A percentile compares a stretch with the other conserved stretches of the same genome.
Evolutionary conservation across 768 basidiomycete species (phyloP).

Genomic region (Termitomyces sp.): DNA sequence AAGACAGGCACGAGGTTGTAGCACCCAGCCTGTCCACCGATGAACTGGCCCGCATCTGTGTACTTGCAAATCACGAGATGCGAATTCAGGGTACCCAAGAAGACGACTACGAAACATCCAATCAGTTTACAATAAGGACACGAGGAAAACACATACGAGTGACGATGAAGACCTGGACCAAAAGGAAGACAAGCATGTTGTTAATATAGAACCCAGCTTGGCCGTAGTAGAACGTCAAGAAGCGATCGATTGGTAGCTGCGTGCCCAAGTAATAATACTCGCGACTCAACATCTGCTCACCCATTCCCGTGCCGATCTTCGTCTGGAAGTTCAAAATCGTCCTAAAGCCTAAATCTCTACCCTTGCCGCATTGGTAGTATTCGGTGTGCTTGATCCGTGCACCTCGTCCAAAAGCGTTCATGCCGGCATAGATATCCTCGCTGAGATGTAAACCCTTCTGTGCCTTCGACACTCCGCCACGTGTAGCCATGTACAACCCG

Average conservation of each 20-base stretch:
- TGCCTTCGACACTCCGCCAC: conserved; percentile 97
- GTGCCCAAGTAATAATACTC: conserved; percentile 99
- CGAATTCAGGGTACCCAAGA: conserved; percentile 89
- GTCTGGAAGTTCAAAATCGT: conserved; percentile 99
- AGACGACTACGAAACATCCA: conserved; percentile 63
- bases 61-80: conserved; percentile 80
- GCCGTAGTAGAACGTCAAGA: conserved; percentile 99
- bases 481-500: conserved; percentile 95
- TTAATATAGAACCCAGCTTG: conserved; percentile 99
- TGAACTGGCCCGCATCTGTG: conserved; percentile 63
- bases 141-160: conserved; percentile 56
- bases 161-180: conserved; percentile 92
- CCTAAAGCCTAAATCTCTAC: conserved; percentile 97
- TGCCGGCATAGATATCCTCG: conserved; percentile 99
- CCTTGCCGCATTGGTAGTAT: conserved; percentile 99
- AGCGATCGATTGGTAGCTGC: conserved; percentile 95
- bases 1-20: conserved; percentile 94
- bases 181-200: conserved; percentile 97
- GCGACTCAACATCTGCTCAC: conserved; percentile 98
- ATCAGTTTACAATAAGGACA: conserved; percentile 1
- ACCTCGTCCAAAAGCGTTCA: conserved; percentile 96
- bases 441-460: conserved; percentile 99
- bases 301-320: conserved; percentile 99
- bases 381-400: conserved; percentile 98
- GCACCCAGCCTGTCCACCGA: conserved; percentile 82